Evolutionary conservation across 495 filamentous ascomycete species (phyloP).

Genomic region (Pseudomonodictys pantanalensis): DNA sequence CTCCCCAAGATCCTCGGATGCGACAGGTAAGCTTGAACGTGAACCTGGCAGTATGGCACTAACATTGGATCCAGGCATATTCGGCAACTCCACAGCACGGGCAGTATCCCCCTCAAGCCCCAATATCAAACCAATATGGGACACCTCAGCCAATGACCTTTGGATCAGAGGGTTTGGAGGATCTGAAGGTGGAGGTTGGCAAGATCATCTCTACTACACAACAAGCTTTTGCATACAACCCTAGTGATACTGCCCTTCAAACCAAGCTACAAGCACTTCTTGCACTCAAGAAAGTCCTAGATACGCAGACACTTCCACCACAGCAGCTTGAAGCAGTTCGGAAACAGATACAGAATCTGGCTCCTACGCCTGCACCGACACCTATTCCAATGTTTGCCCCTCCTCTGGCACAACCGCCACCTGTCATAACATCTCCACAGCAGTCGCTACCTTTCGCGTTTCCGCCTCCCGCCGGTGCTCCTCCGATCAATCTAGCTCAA

Average conservation of each 20-base stretch:
- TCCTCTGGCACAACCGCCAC: constrained; percentile 1
- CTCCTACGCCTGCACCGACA: constrained; percentile 35
- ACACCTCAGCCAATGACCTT: constrained; percentile 22
- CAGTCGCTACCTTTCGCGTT: constrained; percentile 36
- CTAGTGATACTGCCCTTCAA: constrained; percentile 68
- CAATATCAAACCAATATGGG: constrained; percentile 33
- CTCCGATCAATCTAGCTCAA: constrained; percentile 24
- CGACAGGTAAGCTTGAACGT: constrained; percentile 18
- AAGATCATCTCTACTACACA: constrained; percentile 67
- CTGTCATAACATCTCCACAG: constrained; percentile 8
- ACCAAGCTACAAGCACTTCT: constrained; percentile 79
- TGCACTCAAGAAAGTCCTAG: constrained; percentile 78
- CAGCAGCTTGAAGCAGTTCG: constrained; percentile 80
- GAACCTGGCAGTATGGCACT: neutral
- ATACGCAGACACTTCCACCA: constrained; percentile 71
- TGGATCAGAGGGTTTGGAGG: constrained; percentile 54
- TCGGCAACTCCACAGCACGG: constrained; percentile 13
- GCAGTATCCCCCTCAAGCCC: constrained; percentile 9
- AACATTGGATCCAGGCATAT: constrained; percentile 4
- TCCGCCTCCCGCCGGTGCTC: constrained; percentile 24
- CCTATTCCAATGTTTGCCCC: neutral
- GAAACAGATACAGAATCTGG: constrained; percentile 40
- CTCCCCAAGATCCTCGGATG: constrained; percentile 36
- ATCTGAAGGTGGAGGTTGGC: constrained; percentile 77
- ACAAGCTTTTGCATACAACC: constrained; percentile 68